Conservation (phyloP, 2,329 filamentous ascomycete genomes). For the Ophiostoma novo-ulmi region DNA sequence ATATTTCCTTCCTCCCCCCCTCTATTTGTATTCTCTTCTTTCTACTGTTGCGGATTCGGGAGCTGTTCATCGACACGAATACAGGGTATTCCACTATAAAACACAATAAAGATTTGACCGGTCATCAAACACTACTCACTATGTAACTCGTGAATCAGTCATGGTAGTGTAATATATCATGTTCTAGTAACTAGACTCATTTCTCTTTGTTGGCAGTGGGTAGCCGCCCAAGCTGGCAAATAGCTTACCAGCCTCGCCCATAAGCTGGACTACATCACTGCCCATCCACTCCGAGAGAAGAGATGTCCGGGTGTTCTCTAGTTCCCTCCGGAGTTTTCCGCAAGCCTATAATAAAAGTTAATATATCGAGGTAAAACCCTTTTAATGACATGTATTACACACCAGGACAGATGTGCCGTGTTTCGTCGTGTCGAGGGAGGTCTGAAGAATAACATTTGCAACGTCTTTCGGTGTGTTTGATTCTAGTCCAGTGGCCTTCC, state of each 20-base stretch:
- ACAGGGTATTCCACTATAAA: not conserved
- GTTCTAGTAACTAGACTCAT: not conserved
- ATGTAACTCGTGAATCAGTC: not conserved
- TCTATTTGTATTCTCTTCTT: not conserved
- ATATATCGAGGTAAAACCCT: too few species aligned
- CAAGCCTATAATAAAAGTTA: not conserved
- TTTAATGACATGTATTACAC: not conserved
- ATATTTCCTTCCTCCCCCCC: not conserved
- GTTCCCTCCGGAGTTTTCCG: not conserved
- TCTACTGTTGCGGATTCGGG: not conserved
- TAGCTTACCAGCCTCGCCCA: not conserved
- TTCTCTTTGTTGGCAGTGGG: not conserved
- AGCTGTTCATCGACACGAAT: not conserved
- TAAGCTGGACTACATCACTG: not conserved
- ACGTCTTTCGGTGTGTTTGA: conserved; percentile 35
- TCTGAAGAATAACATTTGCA: not conserved
- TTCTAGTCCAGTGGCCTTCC: conserved; percentile 36
- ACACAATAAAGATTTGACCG: not conserved
- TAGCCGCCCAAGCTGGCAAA: not conserved
- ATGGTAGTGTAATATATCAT: too few species aligned
- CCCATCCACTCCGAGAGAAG: not conserved
- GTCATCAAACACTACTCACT: not conserved
- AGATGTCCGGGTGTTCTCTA: not conserved
- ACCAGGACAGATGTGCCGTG: not conserved
- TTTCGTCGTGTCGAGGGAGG: not conserved